These are phyloP conservation scores for Capsicum rhomboideum DNA, from an alignment of 257 asterid genomes.

Conservation along the genomic window DNA sequence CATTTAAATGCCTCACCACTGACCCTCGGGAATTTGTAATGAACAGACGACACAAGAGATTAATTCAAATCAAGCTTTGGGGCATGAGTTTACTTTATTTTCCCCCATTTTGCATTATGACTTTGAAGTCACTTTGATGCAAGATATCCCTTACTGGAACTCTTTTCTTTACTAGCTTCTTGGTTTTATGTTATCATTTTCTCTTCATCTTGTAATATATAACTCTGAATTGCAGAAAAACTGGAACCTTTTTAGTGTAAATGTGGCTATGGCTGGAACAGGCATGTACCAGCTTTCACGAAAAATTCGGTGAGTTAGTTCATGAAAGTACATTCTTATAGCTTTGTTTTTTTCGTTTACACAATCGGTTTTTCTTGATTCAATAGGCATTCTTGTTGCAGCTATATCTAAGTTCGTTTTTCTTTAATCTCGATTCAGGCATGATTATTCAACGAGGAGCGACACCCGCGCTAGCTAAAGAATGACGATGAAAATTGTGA, in stretches of 20 bases:
- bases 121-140: too few relatives aligned
- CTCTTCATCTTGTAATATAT: neutral
- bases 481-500: neutral
- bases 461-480: conserved; percentile 60
- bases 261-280: conserved; percentile 85
- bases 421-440: conserved; percentile 26
- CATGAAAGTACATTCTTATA: neutral
- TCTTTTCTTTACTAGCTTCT: neutral
- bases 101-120: neutral
- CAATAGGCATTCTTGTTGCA: neutral
- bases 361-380: neutral
- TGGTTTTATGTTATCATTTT: neutral
- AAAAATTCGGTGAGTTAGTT: conserved; percentile 51
- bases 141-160: neutral
- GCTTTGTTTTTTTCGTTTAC: neutral
- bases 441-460: conserved; percentile 52
- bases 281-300: conserved; percentile 81
- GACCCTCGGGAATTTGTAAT: neutral
- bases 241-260: conserved; percentile 89
- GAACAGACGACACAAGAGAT: too few relatives aligned
- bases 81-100: neutral
- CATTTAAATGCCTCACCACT: too few relatives aligned
- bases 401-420: neutral
- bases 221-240: conserved; percentile 63
- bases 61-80: too few relatives aligned